Evolutionary conservation across 2,329 filamentous ascomycete genomes (phyloP).

Genomic region (Claviceps spartinae): DNA sequence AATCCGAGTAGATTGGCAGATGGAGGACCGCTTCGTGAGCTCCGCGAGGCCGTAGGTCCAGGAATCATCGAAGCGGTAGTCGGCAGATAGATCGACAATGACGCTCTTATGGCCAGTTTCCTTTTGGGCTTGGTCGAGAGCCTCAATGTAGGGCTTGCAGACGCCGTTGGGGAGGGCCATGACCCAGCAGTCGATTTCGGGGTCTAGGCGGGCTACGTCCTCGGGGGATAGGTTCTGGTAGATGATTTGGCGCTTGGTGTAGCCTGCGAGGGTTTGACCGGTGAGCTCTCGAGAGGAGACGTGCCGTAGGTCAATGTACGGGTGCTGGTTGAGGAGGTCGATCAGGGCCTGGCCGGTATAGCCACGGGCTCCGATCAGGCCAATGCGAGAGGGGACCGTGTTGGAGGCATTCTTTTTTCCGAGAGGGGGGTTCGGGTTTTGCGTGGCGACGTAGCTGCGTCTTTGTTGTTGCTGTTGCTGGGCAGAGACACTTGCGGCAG

Average conservation of each 20-base stretch:
- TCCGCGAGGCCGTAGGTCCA: slow-evolving; percentile 87
- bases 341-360: slow-evolving; percentile 53
- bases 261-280: slow-evolving; percentile 77
- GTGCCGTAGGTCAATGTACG: slow-evolving; percentile 76
- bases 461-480: neutral
- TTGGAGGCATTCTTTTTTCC: slow-evolving; percentile 81
- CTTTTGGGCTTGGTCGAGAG: slow-evolving; percentile 58
- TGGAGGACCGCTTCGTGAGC: slow-evolving; percentile 60
- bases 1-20: slow-evolving; percentile 69
- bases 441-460: neutral
- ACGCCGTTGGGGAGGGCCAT: slow-evolving; percentile 95
- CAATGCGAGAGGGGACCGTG: slow-evolving; percentile 62
- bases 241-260: slow-evolving; percentile 78
- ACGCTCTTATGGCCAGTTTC: slow-evolving; percentile 46
- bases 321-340: slow-evolving; percentile 73
- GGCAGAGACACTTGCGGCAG: neutral
- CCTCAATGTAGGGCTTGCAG: slow-evolving; percentile 87
- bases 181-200: slow-evolving; percentile 87
- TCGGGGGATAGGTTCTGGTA: slow-evolving; percentile 86
- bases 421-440: slow-evolving; percentile 47
- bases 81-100: slow-evolving; percentile 89
- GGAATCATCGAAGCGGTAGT: slow-evolving; percentile 74
- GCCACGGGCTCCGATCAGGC: slow-evolving; percentile 79
- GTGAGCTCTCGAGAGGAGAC: slow-evolving; percentile 88
- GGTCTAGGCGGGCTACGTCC: slow-evolving; percentile 74